Conservation (phyloP, 2,329 filamentous ascomycete genomes). For the Botrytis sinoallii region DNA sequence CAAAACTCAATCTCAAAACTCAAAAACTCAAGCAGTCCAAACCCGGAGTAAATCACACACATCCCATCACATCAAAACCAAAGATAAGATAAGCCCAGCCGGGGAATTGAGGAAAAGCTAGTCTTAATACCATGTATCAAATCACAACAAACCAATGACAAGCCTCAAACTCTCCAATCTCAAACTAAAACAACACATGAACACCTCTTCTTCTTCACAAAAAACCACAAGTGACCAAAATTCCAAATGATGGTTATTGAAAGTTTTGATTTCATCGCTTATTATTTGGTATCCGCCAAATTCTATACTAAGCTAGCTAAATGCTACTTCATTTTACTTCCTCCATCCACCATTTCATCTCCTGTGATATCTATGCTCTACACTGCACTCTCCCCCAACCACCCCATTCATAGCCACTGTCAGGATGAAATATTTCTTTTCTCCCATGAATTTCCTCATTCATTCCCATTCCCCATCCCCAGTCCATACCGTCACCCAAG, state of each 20-base stretch:
- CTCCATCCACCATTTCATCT: too few relatives aligned
- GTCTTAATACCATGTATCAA: too few relatives aligned
- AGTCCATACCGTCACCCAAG: background rate
- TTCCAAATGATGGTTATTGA: background rate
- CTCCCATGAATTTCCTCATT: background rate
- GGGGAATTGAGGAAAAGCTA: too few relatives aligned
- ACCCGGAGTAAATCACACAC: too few relatives aligned
- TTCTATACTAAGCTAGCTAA: slow-evolving; percentile 7
- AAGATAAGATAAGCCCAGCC: too few relatives aligned
- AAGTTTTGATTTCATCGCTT: background rate
- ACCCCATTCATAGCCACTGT: background rate
- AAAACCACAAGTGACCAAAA: background rate
- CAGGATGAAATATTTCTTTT: background rate
- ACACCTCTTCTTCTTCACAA: background rate
- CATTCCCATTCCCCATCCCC: background rate
- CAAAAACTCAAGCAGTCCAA: too few relatives aligned
- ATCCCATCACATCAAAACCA: too few relatives aligned
- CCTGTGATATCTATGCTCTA: background rate
- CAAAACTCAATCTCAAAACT: too few relatives aligned
- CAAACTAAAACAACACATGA: background rate
- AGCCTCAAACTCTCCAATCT: background rate
- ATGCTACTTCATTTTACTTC: background rate
- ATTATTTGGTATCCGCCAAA: background rate
- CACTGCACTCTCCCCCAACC: background rate
- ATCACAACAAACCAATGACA: too few relatives aligned